Base-by-base conservation (phyloP, 352 stramenopile genomes). In the Phytophthora quininea region DNA sequence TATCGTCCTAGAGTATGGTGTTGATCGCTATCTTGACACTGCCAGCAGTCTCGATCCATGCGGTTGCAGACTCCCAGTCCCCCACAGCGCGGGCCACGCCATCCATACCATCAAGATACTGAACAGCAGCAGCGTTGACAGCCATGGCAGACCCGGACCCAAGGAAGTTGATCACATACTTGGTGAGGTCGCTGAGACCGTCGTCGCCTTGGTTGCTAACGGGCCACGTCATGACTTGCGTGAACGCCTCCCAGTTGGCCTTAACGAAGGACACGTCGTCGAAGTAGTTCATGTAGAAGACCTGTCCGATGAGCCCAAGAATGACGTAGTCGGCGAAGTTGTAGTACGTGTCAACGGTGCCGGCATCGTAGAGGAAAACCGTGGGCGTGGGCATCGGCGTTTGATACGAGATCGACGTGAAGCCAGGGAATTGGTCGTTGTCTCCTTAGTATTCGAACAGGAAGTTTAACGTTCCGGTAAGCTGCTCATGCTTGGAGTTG, bases 241-340 rank as follows among this genome's bases (percentile, higher is more conserved):
- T 69, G 30, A 77, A 66, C n/a, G 61, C 43, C 27, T 69, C 61
- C 65, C 70, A 74, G 43, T 74, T 52, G 2, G 50, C 47, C 50
- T 62, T 11, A 1, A 63, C 58, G 19, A 77, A 77, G 0, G 32
- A 55, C 1, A 67, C 24, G 15, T 62, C 60, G 11, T 77, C 58
- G 53, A 56, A 77, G 52, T 77, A 77, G 46, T 77, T 65, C 69
- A 74, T 77, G 60, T 74, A 77, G 1, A 56, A 70, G 11, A 64
- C 69, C 10, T 74, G 55, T 33, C 69, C 65, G 15, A 74, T 60
- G 12, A 77, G 47, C 7, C 64, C 69, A 11, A 77, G 66, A 27
- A 77, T 71, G 31, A 68, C 69, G 24, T 77, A 77, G 69, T 77
- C 65, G 0, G 69, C 60, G 33, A 77, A 77, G n/a, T 68, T 55